A percentile compares a stretch with the other conserved stretches of the same genome.
These are phyloP conservation scores for Chlamydomonas sp. DNA, from an alignment of 139 green algal species.

Conservation along the genomic window DNA sequence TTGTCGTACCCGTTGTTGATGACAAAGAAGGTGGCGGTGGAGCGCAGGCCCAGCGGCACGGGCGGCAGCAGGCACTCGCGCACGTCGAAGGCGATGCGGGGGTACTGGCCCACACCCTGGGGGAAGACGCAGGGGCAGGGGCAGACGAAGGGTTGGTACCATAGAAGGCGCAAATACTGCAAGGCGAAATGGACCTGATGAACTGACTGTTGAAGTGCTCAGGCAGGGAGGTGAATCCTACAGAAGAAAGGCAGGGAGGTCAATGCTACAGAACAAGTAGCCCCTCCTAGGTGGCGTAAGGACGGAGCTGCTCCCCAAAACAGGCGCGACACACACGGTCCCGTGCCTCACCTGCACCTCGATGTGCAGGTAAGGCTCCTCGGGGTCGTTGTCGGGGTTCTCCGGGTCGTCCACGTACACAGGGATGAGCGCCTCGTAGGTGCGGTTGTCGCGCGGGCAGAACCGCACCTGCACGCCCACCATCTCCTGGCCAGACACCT, in stretches of 20 bases:
- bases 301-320: too few species aligned
- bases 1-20: constrained; percentile 88
- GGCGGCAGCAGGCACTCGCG: constrained; percentile 70
- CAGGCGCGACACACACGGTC: too few species aligned
- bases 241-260: too few species aligned
- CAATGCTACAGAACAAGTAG: too few species aligned
- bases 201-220: too few species aligned
- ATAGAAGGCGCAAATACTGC: too few species aligned
- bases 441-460: constrained; percentile 51
- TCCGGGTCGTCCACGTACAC: constrained; percentile 53
- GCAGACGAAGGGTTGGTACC: too few species aligned
- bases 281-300: too few species aligned
- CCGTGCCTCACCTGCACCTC: constrained; percentile 10
- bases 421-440: constrained; percentile 62
- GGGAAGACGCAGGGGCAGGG: too few species aligned
- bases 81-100: constrained; percentile 66
- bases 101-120: constrained; percentile 32
- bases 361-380: constrained; percentile 55
- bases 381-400: constrained; percentile 4
- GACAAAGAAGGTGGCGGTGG: constrained; percentile 65
- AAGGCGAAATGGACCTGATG: too few species aligned
- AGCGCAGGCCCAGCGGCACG: constrained; percentile 61
- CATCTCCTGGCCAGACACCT: constrained; percentile 34
- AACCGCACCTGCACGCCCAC: constrained; percentile 54
- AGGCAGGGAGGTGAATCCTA: too few species aligned